Evolutionary conservation across 176 grass and related monocot genomes (phyloP), one percentile per base, ranked within the genome.

Genomic region (Carex scoparia): DNA sequence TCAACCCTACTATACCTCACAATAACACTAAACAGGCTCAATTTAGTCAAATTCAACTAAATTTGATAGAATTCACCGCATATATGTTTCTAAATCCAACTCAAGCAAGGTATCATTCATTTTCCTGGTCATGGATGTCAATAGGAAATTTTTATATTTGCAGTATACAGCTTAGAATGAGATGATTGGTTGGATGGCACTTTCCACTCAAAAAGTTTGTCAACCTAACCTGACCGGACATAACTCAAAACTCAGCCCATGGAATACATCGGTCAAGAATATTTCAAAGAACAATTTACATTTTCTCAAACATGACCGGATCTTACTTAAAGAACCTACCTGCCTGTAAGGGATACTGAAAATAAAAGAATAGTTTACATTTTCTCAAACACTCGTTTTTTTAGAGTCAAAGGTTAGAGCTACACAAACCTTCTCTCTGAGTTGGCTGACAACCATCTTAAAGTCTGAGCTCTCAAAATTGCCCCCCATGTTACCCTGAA

Each of bases 391-490:
- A 28, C 12, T 74, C 27, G n/a, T 76, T 27, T 54, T 54, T 19
- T 8, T 37, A 68, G 12, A 23, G 40, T 40, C 40, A 44, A 16
- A 70, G 4, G n/a, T 44, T 44, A 44, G 28, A 49, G 56, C 44
- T 63, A 84, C 42, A 82, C 84, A 90, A 87, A 97, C 95, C 93
- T 98, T 91, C 80, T 95, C 93, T 80, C 91, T 89, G 55, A 95
- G 87, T 87, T 69, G 82, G 86, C 90, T 89, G 12, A 93, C 69
- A 16, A 85, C 65, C 80, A 35, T 86, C 82, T 81, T 90, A 38
- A 98, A 91, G 70, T 91, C 91, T 71, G 84, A 83, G 18, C 68
- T 79, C 15, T 83, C 84, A 83, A 31, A 53, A 54, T 30, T 9
- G 10, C 48, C 37, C 27, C 40, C 65, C 15, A 10, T 61, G 48